phyloP scores from a whole-genome alignment of 2,329 filamentous ascomycete species.

The Calcarisporium arbuscula region DNA sequence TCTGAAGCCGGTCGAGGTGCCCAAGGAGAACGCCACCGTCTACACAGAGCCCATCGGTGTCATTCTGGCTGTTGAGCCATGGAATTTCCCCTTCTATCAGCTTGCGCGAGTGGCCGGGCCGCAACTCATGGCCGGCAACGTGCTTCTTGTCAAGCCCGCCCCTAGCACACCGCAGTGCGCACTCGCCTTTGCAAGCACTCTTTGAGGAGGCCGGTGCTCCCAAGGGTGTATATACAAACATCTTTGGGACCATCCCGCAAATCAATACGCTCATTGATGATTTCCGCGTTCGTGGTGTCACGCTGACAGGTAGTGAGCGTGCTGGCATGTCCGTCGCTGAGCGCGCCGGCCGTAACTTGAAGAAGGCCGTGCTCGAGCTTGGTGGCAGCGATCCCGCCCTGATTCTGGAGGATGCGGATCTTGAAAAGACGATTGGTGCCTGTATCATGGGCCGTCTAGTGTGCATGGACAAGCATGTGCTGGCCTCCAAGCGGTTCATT shows the following conservation, averaged over 20 bases:
- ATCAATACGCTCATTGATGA: constrained; percentile 25
- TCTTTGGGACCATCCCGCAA: constrained; percentile 32
- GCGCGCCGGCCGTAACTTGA: no score
- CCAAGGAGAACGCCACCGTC: not conserved
- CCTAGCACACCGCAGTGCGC: constrained; percentile 64
- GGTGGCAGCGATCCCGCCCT: constrained; percentile 71
- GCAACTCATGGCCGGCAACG: constrained; percentile 62
- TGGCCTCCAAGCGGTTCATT: no score
- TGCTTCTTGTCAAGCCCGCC: constrained; percentile 61
- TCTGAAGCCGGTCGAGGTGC: not conserved
- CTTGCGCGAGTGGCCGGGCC: constrained; percentile 69
- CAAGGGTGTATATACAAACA: constrained; percentile 58
- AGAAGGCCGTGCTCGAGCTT: constrained; percentile 69
- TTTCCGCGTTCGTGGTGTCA: constrained; percentile 4
- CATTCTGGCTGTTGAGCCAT: constrained; percentile 56
- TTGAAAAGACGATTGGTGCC: constrained; percentile 35
- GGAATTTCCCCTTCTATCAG: constrained; percentile 76
- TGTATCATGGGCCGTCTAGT: constrained; percentile 1
- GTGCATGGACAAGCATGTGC: constrained; percentile 2
- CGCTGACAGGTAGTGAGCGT: constrained; percentile 4
- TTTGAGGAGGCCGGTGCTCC: constrained; percentile 69
- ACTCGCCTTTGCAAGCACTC: constrained; percentile 52
- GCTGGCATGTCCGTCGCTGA: constrained; percentile 58
- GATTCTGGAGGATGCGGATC: constrained; percentile 65
- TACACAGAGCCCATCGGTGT: constrained; percentile 4